phyloP scores from a whole-genome alignment of 495 filamentous ascomycete genomes.

The Sphaerosporella brunnea region DNA sequence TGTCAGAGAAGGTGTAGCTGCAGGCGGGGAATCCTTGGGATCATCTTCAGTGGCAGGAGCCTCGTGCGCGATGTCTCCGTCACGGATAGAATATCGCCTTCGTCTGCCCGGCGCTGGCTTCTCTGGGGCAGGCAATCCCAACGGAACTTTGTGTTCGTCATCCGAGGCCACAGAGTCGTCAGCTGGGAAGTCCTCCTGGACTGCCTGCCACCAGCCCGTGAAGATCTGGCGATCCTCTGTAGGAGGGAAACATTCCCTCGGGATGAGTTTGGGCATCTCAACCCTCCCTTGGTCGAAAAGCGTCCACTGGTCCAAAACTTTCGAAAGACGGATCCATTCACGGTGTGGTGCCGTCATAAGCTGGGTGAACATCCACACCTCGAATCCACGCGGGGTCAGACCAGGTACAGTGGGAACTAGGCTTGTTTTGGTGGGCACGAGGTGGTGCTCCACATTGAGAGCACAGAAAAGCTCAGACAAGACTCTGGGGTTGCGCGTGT shows the following conservation, averaged over 20 bases:
- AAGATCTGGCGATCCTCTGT: constrained; percentile 15
- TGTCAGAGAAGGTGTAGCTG: background rate
- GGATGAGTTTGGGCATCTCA: constrained; percentile 21
- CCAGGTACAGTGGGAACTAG: constrained; percentile 52
- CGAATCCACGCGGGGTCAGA: constrained; percentile 65
- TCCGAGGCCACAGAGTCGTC: constrained; percentile 16
- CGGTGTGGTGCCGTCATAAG: constrained; percentile 62
- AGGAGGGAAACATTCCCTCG: constrained; percentile 20
- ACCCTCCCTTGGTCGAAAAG: constrained; percentile 36
- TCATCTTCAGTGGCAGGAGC: background rate
- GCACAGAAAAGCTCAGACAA: constrained; percentile 58
- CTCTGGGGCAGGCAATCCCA: constrained; percentile 16
- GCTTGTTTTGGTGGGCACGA: constrained; percentile 46
- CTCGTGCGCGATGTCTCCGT: background rate
- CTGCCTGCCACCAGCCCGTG: constrained; percentile 18
- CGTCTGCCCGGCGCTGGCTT: too few species aligned
- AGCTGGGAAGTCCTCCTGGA: constrained; percentile 22
- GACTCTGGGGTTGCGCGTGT: constrained; percentile 22
- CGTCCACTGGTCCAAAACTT: constrained; percentile 54
- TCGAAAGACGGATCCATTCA: constrained; percentile 57
- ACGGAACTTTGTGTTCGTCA: constrained; percentile 15
- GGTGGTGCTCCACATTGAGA: constrained; percentile 61
- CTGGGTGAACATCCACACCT: constrained; percentile 54
- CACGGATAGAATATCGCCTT: constrained; percentile 9
- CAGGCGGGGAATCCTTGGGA: background rate